phyloP scores from a whole-genome alignment of 169 alveolate genomes.

The Plasmodium reichenowi region DNA sequence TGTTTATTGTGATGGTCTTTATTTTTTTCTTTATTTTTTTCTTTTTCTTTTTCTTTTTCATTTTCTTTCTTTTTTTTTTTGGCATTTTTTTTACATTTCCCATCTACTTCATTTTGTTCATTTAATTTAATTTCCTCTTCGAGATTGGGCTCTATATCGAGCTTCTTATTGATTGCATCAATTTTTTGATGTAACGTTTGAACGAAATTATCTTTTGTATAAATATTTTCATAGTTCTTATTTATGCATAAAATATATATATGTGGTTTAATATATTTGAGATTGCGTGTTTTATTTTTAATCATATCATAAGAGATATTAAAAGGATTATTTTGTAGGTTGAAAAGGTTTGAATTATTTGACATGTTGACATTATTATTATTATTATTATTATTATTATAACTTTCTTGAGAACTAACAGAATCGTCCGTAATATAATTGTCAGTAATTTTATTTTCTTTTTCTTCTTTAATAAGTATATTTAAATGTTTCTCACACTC shows the following conservation, averaged over 20 bases:
- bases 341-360: too few species aligned
- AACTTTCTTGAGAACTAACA: not conserved
- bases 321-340: not conserved
- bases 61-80: not conserved
- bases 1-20: not conserved
- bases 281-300: conserved; percentile 32
- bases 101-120: not conserved
- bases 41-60: conserved; percentile 2
- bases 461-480: conserved; percentile 9
- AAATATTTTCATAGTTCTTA: conserved; percentile 43
- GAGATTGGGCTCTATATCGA: too few species aligned
- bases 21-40: not conserved
- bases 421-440: conserved; percentile 30
- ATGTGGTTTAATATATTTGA: conserved; percentile 59
- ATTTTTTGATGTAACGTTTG: conserved; percentile 31
- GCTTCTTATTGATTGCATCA: conserved; percentile 20
- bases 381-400: conserved; percentile 2
- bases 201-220: conserved; percentile 28
- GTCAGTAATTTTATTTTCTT: conserved; percentile 19
- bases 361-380: too few species aligned
- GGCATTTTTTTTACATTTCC: not conserved
- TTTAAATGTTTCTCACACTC: not conserved
- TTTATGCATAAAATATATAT: conserved; percentile 67
- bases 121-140: too few species aligned
- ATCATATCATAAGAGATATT: conserved; percentile 30